Conservation (phyloP, 163 green algal genomes). For the Smithsoniella earleae region DNA sequence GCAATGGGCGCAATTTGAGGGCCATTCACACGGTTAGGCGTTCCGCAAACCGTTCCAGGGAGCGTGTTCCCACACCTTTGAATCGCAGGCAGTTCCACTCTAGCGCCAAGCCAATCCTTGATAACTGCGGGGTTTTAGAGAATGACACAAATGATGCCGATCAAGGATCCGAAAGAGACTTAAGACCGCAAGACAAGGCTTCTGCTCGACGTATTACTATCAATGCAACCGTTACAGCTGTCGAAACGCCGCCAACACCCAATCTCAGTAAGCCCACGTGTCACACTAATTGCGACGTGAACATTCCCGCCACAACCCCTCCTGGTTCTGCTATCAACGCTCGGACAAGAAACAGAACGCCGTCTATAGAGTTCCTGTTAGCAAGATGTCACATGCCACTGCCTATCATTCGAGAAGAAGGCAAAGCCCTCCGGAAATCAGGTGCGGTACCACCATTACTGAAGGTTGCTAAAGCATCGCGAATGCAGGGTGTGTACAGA, state of each 20-base stretch:
- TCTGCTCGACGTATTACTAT: background rate
- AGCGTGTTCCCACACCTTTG: background rate
- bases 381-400: slow-evolving; percentile 8
- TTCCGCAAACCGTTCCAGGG: background rate
- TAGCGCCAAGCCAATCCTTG: background rate
- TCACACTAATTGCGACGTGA: too few relatives aligned
- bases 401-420: slow-evolving; percentile 24
- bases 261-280: background rate
- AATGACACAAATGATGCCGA: background rate
- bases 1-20: too few relatives aligned
- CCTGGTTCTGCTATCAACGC: background rate
- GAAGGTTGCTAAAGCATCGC: background rate
- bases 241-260: background rate
- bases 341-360: slow-evolving; percentile 1
- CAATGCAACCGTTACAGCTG: too few relatives aligned
- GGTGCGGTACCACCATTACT: background rate
- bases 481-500: too few relatives aligned
- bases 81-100: background rate
- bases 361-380: slow-evolving; percentile 1
- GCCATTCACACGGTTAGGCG: background rate
- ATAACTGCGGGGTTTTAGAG: background rate
- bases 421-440: background rate
- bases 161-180: background rate
- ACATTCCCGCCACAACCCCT: background rate
- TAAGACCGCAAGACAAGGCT: background rate